Percentiles rank a stretch among this genome's conserved stretches.
These are phyloP conservation scores for Candida ponderosae DNA, from an alignment of 805 yeast genomes.

Conservation along the genomic window DNA sequence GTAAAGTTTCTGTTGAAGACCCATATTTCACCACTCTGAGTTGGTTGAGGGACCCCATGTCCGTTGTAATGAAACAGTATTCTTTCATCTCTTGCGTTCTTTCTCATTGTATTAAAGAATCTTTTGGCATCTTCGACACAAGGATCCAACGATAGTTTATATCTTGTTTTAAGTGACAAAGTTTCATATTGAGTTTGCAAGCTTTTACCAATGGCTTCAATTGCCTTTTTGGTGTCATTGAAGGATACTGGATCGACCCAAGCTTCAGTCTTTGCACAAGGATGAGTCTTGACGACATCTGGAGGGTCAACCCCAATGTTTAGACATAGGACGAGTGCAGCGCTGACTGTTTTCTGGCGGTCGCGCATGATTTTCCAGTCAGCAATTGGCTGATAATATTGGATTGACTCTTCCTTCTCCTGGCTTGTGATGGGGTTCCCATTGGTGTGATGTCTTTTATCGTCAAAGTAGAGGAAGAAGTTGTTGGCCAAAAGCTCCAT, in stretches of 20 bases:
- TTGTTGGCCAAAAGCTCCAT: constrained; percentile 50
- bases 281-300: constrained; percentile 86
- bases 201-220: constrained; percentile 84
- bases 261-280: constrained; percentile 86
- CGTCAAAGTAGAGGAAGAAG: constrained; percentile 80
- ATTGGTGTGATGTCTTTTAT: constrained; percentile 85
- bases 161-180: constrained; percentile 76
- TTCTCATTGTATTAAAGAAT: constrained; percentile 78
- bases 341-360: constrained; percentile 86
- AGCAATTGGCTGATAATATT: constrained; percentile 59
- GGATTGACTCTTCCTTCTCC: constrained; percentile 36
- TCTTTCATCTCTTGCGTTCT: constrained; percentile 90
- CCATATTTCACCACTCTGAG: constrained; percentile 96
- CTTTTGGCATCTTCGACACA: constrained; percentile 93
- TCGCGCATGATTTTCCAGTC: constrained; percentile 93
- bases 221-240: constrained; percentile 82
- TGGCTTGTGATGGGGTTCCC: constrained; percentile 68
- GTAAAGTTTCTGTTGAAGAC: constrained; percentile 96
- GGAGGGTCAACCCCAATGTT: constrained; percentile 97
- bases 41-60: constrained; percentile 97
- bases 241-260: constrained; percentile 86
- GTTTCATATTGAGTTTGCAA: constrained; percentile 87
- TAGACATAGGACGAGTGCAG: constrained; percentile 84
- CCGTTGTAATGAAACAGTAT: constrained; percentile 94
- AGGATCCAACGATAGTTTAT: constrained; percentile 89